phyloP scores from a whole-genome alignment of 1,139 yeast species.

The Yamadazyma jaroonii region DNA sequence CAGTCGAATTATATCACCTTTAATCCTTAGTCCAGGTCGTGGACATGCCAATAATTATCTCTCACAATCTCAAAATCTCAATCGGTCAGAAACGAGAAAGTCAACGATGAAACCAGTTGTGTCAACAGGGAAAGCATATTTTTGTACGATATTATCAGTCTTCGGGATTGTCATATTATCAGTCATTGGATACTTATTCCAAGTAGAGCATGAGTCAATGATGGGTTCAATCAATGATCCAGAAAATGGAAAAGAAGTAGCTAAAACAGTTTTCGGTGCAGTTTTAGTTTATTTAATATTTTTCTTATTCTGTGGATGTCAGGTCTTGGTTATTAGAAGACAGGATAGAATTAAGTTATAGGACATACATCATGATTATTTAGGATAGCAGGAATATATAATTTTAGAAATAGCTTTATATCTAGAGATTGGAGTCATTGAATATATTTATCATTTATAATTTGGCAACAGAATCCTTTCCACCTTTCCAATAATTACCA shows the following conservation, averaged over 20 bases:
- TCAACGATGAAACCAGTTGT: slow-evolving; percentile 33
- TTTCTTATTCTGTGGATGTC: slow-evolving; percentile 87
- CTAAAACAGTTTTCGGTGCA: slow-evolving; percentile 85
- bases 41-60: not conserved
- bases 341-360: slow-evolving; percentile 53
- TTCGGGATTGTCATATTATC: slow-evolving; percentile 87
- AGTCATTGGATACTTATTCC: slow-evolving; percentile 78
- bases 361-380: not conserved
- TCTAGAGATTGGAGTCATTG: too few relatives aligned
- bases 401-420: not conserved
- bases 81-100: slow-evolving; percentile 2
- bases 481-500: slow-evolving; percentile 44
- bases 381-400: not conserved
- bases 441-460: slow-evolving; percentile 19
- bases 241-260: slow-evolving; percentile 90
- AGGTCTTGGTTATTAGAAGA: slow-evolving; percentile 61
- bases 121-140: slow-evolving; percentile 81
- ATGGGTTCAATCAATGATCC: slow-evolving; percentile 92
- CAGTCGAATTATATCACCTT: too few relatives aligned
- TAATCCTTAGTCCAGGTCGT: not conserved
- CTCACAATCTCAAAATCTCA: not conserved
- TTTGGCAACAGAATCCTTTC: slow-evolving; percentile 63
- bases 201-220: slow-evolving; percentile 82
- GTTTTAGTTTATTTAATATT: slow-evolving; percentile 78
- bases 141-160: slow-evolving; percentile 88